Base-by-base conservation (phyloP, 176 grass and related monocot species). In the Pontederia crassipes region DNA sequence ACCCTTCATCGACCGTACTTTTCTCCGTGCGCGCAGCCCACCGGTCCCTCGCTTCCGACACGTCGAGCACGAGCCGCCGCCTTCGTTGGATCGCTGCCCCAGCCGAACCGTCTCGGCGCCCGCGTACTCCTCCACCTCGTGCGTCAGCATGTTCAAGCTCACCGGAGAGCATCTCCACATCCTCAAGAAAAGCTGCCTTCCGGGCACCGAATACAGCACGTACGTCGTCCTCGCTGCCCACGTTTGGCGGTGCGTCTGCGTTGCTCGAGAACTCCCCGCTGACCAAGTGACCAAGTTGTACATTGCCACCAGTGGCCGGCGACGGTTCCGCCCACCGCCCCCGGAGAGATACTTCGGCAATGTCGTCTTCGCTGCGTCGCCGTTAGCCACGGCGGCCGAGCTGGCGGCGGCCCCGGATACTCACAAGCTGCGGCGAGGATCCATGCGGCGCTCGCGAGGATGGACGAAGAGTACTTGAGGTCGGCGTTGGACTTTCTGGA, bases 331-430 rank as follows among this genome's bases (percentile, higher is more conserved):
- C 11, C 86, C 90, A 0, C 74, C 74, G 47, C 82, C 89, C 51
- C 83, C 86, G 10, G 72, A 84, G 11, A 86, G 90, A 29, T 95
- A 95, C 61, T 95, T 95, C 9, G 90, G 90, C 28, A 95, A 95
- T 66, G 90, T 95, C 12, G 83, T 95, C 66, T 95, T 95, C 82
- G 89, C 86, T 0, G 86, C 74, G 24, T 86, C 90, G n/a, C 90
- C 90, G 8, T 79, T 95, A 15, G 82, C 83, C 0, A 65, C 85
- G 29, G 82, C 79, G 0, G 65, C 75, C 51, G 85, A 84, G 74
- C 83, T 95, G 48, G 77, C 15, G 61, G 48, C 52, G 15, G 16
- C 2, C 11, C 16, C 2, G 14, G 49, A 0, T 16, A 82, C 11
- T 55, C 65, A 0, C 65, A 65, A 2, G 89, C 73, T 49, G 79